phyloP scores from a whole-genome alignment of 1,284 basidiomycete species.

The Marasmius oreades region DNA sequence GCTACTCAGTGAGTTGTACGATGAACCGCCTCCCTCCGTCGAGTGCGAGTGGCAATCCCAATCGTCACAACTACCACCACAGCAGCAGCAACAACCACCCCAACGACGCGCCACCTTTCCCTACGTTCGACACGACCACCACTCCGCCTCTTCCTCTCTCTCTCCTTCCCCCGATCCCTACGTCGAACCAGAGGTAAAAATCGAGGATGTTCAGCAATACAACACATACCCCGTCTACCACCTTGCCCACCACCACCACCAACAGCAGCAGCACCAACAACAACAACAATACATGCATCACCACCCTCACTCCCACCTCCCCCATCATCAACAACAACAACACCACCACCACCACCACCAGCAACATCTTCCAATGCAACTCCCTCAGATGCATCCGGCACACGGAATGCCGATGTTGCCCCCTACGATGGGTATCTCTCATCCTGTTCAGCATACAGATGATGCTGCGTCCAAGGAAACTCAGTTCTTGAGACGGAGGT shows the following conservation, averaged over 20 bases:
- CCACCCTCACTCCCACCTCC: slow-evolving; percentile 9
- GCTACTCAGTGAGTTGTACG: background rate
- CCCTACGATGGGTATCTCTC: slow-evolving; percentile 37
- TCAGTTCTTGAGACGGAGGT: slow-evolving; percentile 77
- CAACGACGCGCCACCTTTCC: slow-evolving; percentile 64
- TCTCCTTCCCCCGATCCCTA: slow-evolving; percentile 27
- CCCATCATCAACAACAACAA: slow-evolving; percentile 21
- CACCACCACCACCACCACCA: slow-evolving; percentile 17
- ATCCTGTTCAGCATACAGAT: slow-evolving; percentile 80
- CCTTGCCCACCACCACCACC: slow-evolving; percentile 29
- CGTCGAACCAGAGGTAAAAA: slow-evolving; percentile 7
- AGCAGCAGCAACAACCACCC: background rate
- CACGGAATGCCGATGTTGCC: slow-evolving; percentile 23
- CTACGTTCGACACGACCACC: slow-evolving; percentile 61
- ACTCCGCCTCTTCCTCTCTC: slow-evolving; percentile 25
- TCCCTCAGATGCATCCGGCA: slow-evolving; percentile 28
- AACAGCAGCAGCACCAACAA: slow-evolving; percentile 27
- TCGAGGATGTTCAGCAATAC: slow-evolving; percentile 36
- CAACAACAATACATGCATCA: slow-evolving; percentile 12
- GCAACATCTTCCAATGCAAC: slow-evolving; percentile 30
- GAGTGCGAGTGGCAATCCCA: background rate
- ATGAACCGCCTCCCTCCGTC: background rate
- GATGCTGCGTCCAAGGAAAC: slow-evolving; percentile 85
- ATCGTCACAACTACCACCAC: background rate
- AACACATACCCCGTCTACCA: slow-evolving; percentile 53